Evolutionary conservation across 257 asterid species (phyloP), one percentile per base, ranked within the genome.

Genomic region (Lycium ferocissimum): DNA sequence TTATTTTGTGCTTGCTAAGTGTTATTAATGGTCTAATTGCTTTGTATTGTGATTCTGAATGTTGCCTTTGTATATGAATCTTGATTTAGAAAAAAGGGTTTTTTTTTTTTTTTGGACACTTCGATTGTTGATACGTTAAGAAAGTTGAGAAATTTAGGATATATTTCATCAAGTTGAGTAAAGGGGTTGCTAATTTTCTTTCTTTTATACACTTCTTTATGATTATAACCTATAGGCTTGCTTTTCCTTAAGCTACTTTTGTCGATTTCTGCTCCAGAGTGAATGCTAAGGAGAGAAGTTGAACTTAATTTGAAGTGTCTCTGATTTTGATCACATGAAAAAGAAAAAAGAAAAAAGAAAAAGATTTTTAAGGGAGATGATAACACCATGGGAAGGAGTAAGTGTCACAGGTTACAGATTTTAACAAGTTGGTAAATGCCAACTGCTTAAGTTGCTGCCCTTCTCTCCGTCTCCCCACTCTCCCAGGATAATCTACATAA

Each of bases 321-420:
- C 75, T 66, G 22, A 37, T 67, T 7, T 67, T 67, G 22, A 37
- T 37, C 49, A 37, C 22, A 37, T 37, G 75, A 67, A 67, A 67
- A 5, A 37, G 14, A 15, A 38, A 38, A 38, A 38, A 26, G 33
- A 26, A 26, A 26, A 26, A 26, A 26, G 33, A n/a, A n/a, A 38
- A 38, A 3, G 14, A 53, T 70, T 67, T 15, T 14, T 7, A 38
- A 38, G 54, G 26, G 4, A 69, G 8, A 10, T 15, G 78, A 69
- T 70, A 70, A 38, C 78, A 38, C 53, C 54, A 69, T 69, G 76
- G 76, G 14, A 69, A 69, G 78, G 78, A 70, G 78, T 17, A 69
- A 35, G 76, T 69, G 9, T 69, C 3, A 69, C 3, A 69, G 76
- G 51, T 37, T 13, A 69, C 75, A 35, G n/a, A 35, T 69, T 37